Evolutionary conservation across 2,329 filamentous ascomycete species (phyloP), one percentile per base, ranked within the genome.

Genomic region (Ophiostoma ips): DNA sequence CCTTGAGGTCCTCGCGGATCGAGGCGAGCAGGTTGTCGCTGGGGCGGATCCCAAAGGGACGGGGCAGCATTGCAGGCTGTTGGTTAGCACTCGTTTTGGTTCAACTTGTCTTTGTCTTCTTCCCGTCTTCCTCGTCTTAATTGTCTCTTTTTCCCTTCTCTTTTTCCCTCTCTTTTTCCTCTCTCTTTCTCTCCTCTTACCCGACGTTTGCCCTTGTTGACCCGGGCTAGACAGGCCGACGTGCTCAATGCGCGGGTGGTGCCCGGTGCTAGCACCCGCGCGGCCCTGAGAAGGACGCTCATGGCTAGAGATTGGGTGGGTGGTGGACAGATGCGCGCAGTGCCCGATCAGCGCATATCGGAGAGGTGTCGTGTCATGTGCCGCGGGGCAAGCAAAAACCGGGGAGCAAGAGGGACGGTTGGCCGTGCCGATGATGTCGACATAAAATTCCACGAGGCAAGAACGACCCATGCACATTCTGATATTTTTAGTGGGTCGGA

Each of bases 201-300:
- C 40, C 21, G 21, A 8, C 38, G 38, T 30, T 11, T 43, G 1
- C 11, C 30, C 12, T 31, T 10, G 15, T n/a, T 7, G n/a, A 13
- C 11, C 19, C 1, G 3, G 1, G 0, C 40, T 15, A 19, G 18
- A 9, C 43, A 34, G 33, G 49, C 33, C 18, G 48, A 38, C 12
- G 49, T 50, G 40, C 51, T 53, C 31, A 50, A 52, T 35, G 15
- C 43, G 28, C 24, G 40, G 40, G 3, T n/a, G 21, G 38, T 9
- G 30, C 40, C 30, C 8, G 13, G 40, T 31, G 49, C 24, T 37
- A 19, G 31, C 3, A 31, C 50, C 30, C 46, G 35, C 16, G 50
- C 48, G 13, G 48, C 45, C 16, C 40, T 46, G 31, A 54, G 46
- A 36, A 24, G 45, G 67, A 53, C 55, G 30, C 50, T 54, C 53